phyloP scores from a whole-genome alignment of 768 basidiomycete species.

The Tylopilus subfusipes region DNA sequence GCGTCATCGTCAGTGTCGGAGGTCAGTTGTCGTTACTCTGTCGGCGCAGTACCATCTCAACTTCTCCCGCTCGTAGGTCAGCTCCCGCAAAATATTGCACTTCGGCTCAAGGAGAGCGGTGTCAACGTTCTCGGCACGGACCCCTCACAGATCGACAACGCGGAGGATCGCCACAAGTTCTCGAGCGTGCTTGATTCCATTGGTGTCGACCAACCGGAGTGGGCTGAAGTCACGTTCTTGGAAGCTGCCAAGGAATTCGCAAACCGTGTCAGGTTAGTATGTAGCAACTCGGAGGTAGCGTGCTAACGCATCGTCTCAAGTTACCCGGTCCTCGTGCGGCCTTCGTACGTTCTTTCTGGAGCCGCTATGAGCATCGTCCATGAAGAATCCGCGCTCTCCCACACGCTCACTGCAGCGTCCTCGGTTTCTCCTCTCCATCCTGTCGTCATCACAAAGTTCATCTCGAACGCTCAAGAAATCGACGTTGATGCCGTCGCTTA shows the following conservation, averaged over 20 bases:
- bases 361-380: slow-evolving; percentile 99
- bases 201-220: slow-evolving; percentile 95
- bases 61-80: slow-evolving; percentile 57
- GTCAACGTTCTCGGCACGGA: slow-evolving; percentile 96
- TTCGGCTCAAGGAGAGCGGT: slow-evolving; percentile 85
- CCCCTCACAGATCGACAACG: slow-evolving; percentile 91
- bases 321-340: slow-evolving; percentile 96
- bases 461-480: slow-evolving; percentile 95
- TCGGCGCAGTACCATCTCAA: not conserved
- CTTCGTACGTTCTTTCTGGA: slow-evolving; percentile 97
- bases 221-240: slow-evolving; percentile 87
- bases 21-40: slow-evolving; percentile 47
- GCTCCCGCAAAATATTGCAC: slow-evolving; percentile 97
- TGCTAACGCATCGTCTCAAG: slow-evolving; percentile 36
- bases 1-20: slow-evolving; percentile 95
- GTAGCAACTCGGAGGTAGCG: not conserved
- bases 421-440: slow-evolving; percentile 96
- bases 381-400: slow-evolving; percentile 83
- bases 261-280: slow-evolving; percentile 59
- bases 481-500: slow-evolving; percentile 97
- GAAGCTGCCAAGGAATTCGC: slow-evolving; percentile 93
- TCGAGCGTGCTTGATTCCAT: slow-evolving; percentile 93
- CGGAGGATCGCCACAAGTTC: slow-evolving; percentile 99
- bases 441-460: slow-evolving; percentile 98
- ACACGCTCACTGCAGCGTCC: slow-evolving; percentile 95